Evolutionary conservation across 2,329 filamentous ascomycete species (phyloP).

Genomic region (Cladosporium sp.): DNA sequence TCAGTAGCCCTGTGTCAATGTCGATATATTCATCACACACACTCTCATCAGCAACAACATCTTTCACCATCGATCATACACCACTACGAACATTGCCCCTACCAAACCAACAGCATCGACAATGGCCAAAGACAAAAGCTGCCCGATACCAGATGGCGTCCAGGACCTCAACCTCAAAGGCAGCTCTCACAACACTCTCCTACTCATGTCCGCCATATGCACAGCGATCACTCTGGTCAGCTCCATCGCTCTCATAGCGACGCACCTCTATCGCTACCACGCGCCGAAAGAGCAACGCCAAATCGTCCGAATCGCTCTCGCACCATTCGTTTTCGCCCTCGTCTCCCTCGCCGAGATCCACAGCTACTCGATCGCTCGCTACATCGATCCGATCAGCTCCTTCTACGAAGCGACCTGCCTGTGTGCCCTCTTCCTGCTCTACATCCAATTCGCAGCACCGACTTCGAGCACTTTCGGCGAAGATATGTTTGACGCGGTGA

Average conservation of each 20-base stretch:
- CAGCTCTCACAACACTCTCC: slow-evolving; percentile 25
- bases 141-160: slow-evolving; percentile 32
- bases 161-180: slow-evolving; percentile 39
- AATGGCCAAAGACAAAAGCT: slow-evolving; percentile 20
- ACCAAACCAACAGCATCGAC: background rate
- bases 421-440: slow-evolving; percentile 32
- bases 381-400: slow-evolving; percentile 31
- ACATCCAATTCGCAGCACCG: slow-evolving; percentile 30
- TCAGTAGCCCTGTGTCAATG: background rate
- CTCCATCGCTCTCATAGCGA: slow-evolving; percentile 26
- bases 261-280: slow-evolving; percentile 32
- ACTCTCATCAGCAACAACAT: background rate
- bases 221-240: slow-evolving; percentile 24
- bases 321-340: slow-evolving; percentile 27
- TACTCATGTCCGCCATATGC: slow-evolving; percentile 22
- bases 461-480: slow-evolving; percentile 24
- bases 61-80: background rate
- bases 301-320: slow-evolving; percentile 32
- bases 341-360: slow-evolving; percentile 29
- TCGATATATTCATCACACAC: background rate
- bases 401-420: slow-evolving; percentile 35
- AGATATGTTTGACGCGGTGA: slow-evolving; percentile 25
- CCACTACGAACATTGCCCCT: background rate
- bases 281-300: slow-evolving; percentile 34
- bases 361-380: slow-evolving; percentile 31